Conservation (phyloP, 495 filamentous ascomycete genomes). For the Annulohypoxylon stygium region DNA sequence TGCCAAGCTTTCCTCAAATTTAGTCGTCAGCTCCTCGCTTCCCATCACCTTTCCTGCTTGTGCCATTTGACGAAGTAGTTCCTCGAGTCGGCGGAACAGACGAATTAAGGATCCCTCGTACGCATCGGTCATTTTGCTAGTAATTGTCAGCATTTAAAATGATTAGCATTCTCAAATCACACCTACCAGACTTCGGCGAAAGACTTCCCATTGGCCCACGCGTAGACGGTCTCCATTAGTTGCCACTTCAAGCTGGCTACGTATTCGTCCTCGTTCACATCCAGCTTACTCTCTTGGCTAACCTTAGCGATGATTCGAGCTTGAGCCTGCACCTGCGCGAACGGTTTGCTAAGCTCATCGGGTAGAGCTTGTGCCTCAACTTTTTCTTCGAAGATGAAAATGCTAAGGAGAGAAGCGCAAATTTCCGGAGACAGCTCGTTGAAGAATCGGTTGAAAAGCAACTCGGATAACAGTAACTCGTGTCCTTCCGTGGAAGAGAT, state of each 20-base stretch:
- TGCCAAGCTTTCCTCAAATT: constrained; percentile 82
- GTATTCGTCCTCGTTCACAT: constrained; percentile 93
- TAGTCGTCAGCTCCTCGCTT: constrained; percentile 88
- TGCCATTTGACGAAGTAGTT: constrained; percentile 97
- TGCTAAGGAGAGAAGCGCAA: constrained; percentile 84
- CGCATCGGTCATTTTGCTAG: constrained; percentile 96
- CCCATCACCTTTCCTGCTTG: constrained; percentile 98
- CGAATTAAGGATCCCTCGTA: constrained; percentile 97
- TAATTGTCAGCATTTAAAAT: constrained; percentile 5
- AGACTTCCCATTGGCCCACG: constrained; percentile 91
- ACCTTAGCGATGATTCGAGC: constrained; percentile 91
- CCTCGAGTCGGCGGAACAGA: constrained; percentile 93
- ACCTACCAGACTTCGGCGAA: constrained; percentile 97
- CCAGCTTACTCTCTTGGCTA: constrained; percentile 90
- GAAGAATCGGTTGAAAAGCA: constrained; percentile 98
- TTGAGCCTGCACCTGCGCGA: constrained; percentile 84
- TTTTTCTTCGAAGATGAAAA: constrained; percentile 98
- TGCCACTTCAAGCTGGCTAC: constrained; percentile 87
- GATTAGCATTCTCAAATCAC: not conserved
- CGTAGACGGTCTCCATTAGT: constrained; percentile 95
- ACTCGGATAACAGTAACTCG: constrained; percentile 89
- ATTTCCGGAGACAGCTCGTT: constrained; percentile 92
- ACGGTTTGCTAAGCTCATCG: constrained; percentile 88
- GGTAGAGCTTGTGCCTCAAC: constrained; percentile 77
- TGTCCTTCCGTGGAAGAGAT: constrained; percentile 87